phyloP scores from a whole-genome alignment of 1,139 yeast genomes.

The Blastobotrys persicus region DNA sequence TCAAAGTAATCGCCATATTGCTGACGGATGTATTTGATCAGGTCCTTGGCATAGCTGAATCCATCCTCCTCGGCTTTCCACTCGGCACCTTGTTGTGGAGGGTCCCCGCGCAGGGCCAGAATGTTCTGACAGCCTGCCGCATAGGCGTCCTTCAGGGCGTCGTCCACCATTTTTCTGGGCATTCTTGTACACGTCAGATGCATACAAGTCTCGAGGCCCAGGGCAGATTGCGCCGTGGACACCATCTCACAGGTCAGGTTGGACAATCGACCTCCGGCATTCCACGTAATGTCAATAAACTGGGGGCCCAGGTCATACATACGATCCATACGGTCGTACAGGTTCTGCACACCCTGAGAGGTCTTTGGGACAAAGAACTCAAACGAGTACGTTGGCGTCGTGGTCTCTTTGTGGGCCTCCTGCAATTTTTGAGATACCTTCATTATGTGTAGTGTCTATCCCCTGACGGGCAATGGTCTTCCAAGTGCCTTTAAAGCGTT shows the following conservation, averaged over 20 bases:
- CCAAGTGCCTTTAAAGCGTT: background rate
- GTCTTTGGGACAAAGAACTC: conserved; percentile 99
- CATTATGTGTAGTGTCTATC: conserved; percentile 29
- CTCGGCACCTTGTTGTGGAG: conserved; percentile 52
- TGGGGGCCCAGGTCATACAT: conserved; percentile 92
- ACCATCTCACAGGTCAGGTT: conserved; percentile 86
- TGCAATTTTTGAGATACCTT: conserved; percentile 42
- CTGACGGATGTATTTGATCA: conserved; percentile 69
- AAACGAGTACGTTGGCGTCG: conserved; percentile 74
- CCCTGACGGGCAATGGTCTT: background rate
- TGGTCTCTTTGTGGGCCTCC: conserved; percentile 31
- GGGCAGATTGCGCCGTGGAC: conserved; percentile 84
- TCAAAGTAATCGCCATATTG: conserved; percentile 76
- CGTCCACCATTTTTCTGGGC: conserved; percentile 77
- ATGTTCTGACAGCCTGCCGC: conserved; percentile 93
- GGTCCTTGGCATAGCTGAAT: conserved; percentile 74
- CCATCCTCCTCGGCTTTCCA: conserved; percentile 60
- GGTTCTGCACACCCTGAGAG: conserved; percentile 91
- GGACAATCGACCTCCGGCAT: conserved; percentile 90
- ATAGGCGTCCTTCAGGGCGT: conserved; percentile 81
- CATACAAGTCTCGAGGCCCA: conserved; percentile 96
- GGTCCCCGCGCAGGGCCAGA: conserved; percentile 92
- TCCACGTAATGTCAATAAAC: conserved; percentile 96
- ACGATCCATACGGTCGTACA: conserved; percentile 96
- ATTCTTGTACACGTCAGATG: conserved; percentile 96